Evolutionary conservation across 2,329 filamentous ascomycete genomes (phyloP).

Genomic region (Paraconiothyrium brasiliense): DNA sequence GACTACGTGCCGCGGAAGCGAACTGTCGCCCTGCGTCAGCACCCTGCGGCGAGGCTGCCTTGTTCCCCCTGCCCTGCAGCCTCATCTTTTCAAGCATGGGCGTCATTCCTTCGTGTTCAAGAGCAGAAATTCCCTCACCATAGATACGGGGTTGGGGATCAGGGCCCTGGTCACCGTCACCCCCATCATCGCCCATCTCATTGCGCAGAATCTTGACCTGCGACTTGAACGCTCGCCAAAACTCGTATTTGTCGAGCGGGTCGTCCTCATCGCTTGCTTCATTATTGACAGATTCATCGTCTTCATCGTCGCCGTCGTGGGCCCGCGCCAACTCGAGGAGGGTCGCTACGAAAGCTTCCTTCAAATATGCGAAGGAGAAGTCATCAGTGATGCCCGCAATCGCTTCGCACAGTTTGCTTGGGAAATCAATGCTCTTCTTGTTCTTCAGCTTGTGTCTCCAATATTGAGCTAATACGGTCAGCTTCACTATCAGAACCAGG

Average conservation of each 20-base stretch:
- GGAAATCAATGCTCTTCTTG: slow-evolving; percentile 69
- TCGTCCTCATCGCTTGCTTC: slow-evolving; percentile 50
- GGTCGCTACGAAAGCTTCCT: slow-evolving; percentile 73
- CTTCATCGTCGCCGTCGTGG: slow-evolving; percentile 27
- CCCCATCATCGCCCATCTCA: slow-evolving; percentile 57
- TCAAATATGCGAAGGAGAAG: slow-evolving; percentile 77
- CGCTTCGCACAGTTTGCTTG: slow-evolving; percentile 64
- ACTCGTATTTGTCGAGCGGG: slow-evolving; percentile 61
- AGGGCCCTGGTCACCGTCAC: slow-evolving; percentile 12
- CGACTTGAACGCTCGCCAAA: slow-evolving; percentile 71
- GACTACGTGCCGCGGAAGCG: slow-evolving; percentile 21
- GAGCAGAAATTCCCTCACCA: slow-evolving; percentile 35
- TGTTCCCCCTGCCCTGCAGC: slow-evolving; percentile 30
- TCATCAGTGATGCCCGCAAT: slow-evolving; percentile 69
- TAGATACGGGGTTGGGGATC: slow-evolving; percentile 23
- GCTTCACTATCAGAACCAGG: slow-evolving; percentile 15
- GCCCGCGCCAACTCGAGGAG: slow-evolving; percentile 65
- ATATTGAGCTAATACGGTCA: slow-evolving; percentile 52
- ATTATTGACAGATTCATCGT: slow-evolving; percentile 27
- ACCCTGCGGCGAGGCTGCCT: slow-evolving; percentile 35
- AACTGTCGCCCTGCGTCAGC: slow-evolving; percentile 16
- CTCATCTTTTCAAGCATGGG: slow-evolving; percentile 30
- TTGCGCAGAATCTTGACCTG: slow-evolving; percentile 69
- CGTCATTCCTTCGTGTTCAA: slow-evolving; percentile 30
- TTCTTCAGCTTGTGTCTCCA: slow-evolving; percentile 68